Evolutionary conservation across 2,329 filamentous ascomycete species (phyloP), one percentile per base, ranked within the genome.

Genomic region (Cytospora paraplurivora): DNA sequence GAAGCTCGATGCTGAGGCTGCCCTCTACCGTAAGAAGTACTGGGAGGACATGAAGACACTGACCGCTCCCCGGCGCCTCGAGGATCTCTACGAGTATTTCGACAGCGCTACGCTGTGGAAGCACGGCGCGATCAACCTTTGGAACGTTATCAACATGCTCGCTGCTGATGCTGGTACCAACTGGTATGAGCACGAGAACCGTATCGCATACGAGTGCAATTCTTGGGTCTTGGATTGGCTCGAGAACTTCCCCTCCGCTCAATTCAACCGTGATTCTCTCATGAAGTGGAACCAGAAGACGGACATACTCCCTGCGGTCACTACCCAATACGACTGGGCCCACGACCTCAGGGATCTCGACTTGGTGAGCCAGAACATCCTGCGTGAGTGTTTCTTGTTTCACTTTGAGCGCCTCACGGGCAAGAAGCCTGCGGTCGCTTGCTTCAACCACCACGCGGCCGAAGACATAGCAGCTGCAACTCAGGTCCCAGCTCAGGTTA

Each of bases 91-190:
- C 72, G 68, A 71, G 1, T 83, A 79, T 67, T 85, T 81, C 55
- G 82, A 84, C 66, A 74, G 76, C 1, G 63, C 70, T 11, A 82
- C 84, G 56, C 71, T 85, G 34, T 84, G 81, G 69, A 55, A 74
- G 41, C 72, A 76, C 13, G 82, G 82, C 8, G 78, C 77, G 0
- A 72, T 77, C 65, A 85, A 85, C 65, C 72, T 84, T 13, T 81
- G 77, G 76, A 79, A 78, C 33, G 73, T 83, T 38, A 67, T 82
- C 52, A 74, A 76, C 35, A 74, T 75, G 10, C 69, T 83, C 1
- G 70, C 69, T 49, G 72, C 74, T 17, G 79, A 82, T 68, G 82
- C 81, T 34, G 62, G 69, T 41, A 69, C 72, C 13, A 73, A 78
- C 38, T 60, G 69, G 15, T 59, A 64, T 1, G 72, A 74, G 21